A percentile compares a stretch with the other conserved stretches of the same genome.
These are phyloP conservation scores for Tylopilus sp. DNA, from an alignment of 1,284 basidiomycete species.

Conservation along the genomic window DNA sequence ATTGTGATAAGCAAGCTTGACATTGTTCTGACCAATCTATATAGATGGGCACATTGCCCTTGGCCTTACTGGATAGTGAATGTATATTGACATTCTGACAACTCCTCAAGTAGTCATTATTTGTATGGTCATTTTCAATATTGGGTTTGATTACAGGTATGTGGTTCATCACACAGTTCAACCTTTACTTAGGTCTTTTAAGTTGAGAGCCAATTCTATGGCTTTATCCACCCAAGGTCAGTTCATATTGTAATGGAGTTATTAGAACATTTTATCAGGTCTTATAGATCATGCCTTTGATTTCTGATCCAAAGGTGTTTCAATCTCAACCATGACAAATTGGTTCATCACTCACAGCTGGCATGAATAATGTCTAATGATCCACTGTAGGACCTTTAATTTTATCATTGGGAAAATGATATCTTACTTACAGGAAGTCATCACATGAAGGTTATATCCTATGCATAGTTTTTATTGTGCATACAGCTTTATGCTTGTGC, in stretches of 20 bases:
- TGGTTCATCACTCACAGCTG: constrained; percentile 31
- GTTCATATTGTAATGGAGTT: constrained; percentile 8
- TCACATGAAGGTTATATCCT: constrained; percentile 94
- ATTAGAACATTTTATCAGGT: constrained; percentile 16
- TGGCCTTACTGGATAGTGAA: constrained; percentile 89
- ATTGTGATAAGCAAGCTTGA: constrained; percentile 9
- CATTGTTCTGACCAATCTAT: constrained; percentile 9
- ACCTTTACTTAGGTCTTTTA: constrained; percentile 16
- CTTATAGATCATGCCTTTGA: constrained; percentile 89
- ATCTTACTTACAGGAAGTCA: constrained; percentile 89
- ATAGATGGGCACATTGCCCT: constrained; percentile 82
- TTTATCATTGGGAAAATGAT: constrained; percentile 92
- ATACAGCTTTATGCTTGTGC: constrained; percentile 88
- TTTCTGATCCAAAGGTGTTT: constrained; percentile 95
- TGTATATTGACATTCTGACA: constrained; percentile 89
- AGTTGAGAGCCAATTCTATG: constrained; percentile 85
- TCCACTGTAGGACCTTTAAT: constrained; percentile 80
- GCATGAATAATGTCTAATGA: constrained; percentile 44
- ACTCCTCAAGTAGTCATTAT: constrained; percentile 92
- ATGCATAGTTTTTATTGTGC: constrained; percentile 97
- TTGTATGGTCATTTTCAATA: constrained; percentile 95
- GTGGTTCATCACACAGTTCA: constrained; percentile 25
- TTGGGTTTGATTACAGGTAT: constrained; percentile 89
- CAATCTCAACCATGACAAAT: constrained; percentile 88
- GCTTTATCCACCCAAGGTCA: constrained; percentile 90